Conservation (phyloP, 2,329 filamentous ascomycete species). For the Calcarisporium arbuscula region DNA sequence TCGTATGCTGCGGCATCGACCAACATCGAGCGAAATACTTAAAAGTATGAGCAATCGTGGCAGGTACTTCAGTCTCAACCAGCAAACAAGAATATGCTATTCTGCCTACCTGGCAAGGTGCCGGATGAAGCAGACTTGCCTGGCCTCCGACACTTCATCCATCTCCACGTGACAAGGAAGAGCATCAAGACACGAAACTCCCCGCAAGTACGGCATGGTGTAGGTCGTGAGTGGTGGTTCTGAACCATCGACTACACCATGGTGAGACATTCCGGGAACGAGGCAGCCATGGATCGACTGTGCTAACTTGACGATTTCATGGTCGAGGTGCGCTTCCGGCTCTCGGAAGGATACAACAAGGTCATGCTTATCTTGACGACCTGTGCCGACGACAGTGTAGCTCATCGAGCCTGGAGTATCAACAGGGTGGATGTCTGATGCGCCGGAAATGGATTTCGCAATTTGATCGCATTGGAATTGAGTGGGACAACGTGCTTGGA, state of each 20-base stretch:
- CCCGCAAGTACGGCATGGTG: conserved; percentile 1
- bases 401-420: conserved; percentile 1
- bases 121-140: neutral
- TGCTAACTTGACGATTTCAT: no score
- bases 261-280: neutral
- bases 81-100: neutral
- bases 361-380: neutral
- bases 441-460: conserved; percentile 1
- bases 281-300: neutral
- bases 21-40: conserved; percentile 21
- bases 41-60: neutral
- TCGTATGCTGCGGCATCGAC: conserved; percentile 7
- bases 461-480: conserved; percentile 1
- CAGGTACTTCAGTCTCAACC: conserved; percentile 9
- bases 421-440: neutral
- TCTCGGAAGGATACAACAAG: conserved; percentile 1
- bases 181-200: neutral
- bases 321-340: neutral
- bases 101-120: conserved; percentile 1
- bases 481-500: neutral
- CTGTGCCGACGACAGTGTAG: conserved; percentile 1
- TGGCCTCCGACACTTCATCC: neutral
- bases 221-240: conserved; percentile 1
- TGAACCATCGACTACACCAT: conserved; percentile 1
- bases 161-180: neutral